Base-by-base conservation (phyloP, 1,139 yeast genomes). In the Magnusiomyces ingens region DNA sequence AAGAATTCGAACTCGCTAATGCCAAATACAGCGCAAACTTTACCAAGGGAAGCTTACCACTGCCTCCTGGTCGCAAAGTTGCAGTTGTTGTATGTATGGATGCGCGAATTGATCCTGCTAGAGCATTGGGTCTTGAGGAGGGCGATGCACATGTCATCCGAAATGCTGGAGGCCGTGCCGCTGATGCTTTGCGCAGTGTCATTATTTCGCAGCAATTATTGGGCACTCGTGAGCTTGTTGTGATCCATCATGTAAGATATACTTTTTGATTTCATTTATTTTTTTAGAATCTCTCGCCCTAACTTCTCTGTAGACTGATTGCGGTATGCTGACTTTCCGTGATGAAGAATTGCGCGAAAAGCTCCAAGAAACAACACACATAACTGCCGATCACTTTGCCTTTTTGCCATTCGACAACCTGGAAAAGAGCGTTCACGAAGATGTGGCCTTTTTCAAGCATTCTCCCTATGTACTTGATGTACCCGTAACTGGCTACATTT, bases 71-170 rank as follows among this genome's bases (percentile, higher is more conserved):
- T 26, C 32, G 51, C 13, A 26, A 43, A n/a, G 29, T 45, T 19
- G 51, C 51, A 13, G 44, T 48, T 43, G 18, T 48, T 11, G 44
- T 40, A 5, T 74, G 78, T 58, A 74, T 74, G 78, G 78, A 74
- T 62, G 77, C 78, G 4, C 61, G 78, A 58, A 66, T 74, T 51
- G 76, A 72, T 54, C 77, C 77, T 3, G 75, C 75, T 1, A 69
- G 63, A 35, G 65, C 70, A 1, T 61, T 74, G n/a, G 78, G 77
- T 1, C 59, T 75, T 19, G 62, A 66, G 18, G 74, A 71, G 57
- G 78, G 78, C 10, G 78, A 74, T 52, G 76, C 75, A 6, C 78
- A 74, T 60, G 75, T 74, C 12, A 73, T 74, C 38, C 65, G 78
- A 58, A 74, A 74, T 58, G 78, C 78, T 10, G 78, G 78, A 18